Conservation (phyloP, 192 early-diverging fungal species). For the Entomortierella parvispora region DNA sequence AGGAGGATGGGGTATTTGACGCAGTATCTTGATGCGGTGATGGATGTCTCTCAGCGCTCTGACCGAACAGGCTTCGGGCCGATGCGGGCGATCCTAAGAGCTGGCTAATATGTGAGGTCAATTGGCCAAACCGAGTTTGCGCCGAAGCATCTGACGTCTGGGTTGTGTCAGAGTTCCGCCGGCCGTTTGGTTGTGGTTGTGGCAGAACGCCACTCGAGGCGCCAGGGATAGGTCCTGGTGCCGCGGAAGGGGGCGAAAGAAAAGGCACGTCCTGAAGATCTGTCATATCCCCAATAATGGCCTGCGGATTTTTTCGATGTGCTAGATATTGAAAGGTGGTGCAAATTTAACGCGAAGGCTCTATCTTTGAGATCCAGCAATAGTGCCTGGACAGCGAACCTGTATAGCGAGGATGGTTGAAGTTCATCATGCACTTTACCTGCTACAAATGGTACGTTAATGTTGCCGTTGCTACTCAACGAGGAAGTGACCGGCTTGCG, state of each 20-base stretch:
- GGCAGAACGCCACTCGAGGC: too few species aligned
- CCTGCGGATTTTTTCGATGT: conserved; percentile 36
- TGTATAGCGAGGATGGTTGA: too few species aligned
- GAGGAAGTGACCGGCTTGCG: conserved; percentile 22
- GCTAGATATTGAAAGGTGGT: neutral
- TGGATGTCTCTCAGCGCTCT: neutral
- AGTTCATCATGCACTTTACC: too few species aligned
- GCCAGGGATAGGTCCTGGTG: neutral
- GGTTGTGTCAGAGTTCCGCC: neutral
- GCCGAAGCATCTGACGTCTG: neutral
- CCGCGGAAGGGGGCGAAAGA: neutral
- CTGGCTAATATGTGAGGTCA: conserved; percentile 1
- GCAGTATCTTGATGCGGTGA: neutral
- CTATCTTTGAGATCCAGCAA: too few species aligned
- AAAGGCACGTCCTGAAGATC: neutral
- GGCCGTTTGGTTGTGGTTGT: neutral
- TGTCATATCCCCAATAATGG: conserved; percentile 30
- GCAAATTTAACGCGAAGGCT: neutral
- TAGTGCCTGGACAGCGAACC: too few species aligned
- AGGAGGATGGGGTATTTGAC: too few species aligned
- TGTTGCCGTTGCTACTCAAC: neutral
- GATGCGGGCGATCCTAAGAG: conserved; percentile 1
- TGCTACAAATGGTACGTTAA: neutral
- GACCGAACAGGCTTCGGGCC: neutral
- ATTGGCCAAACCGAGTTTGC: neutral